phyloP scores from a whole-genome alignment of 164 flowering plant species.

The Sextonia rubra region DNA sequence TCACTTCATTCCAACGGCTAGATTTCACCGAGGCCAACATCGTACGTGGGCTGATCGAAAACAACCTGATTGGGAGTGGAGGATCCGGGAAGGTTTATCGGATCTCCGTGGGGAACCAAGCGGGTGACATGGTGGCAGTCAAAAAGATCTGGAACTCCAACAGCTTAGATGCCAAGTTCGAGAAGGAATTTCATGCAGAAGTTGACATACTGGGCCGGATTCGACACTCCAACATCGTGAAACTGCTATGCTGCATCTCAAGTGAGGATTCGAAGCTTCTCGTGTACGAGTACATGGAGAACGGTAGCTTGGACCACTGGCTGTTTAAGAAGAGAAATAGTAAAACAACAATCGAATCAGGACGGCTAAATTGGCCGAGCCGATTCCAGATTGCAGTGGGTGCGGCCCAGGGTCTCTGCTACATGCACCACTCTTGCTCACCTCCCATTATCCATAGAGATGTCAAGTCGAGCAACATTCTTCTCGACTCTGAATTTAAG shows the following conservation, averaged over 20 bases:
- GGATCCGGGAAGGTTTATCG: constrained; percentile 68
- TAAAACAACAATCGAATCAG: constrained; percentile 3
- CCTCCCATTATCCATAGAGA: constrained; percentile 70
- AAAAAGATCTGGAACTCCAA: constrained; percentile 47
- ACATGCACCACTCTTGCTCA: constrained; percentile 66
- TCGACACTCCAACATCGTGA: constrained; percentile 62
- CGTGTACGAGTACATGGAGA: constrained; percentile 69
- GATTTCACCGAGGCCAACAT: constrained; percentile 37
- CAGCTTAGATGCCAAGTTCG: constrained; percentile 35
- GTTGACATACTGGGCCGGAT: constrained; percentile 46
- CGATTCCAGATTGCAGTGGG: constrained; percentile 62
- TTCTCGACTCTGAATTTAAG: constrained; percentile 54
- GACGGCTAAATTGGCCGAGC: constrained; percentile 53
- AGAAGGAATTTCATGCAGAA: constrained; percentile 61
- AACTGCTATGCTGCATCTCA: constrained; percentile 52
- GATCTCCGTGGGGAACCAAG: constrained; percentile 17
- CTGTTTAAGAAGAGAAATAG: constrained; percentile 30
- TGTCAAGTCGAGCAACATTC: constrained; percentile 69
- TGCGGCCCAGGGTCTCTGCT: constrained; percentile 64
- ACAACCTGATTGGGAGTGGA: constrained; percentile 51
- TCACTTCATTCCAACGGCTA: constrained; percentile 46
- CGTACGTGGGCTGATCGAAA: constrained; percentile 29
- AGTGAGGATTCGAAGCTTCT: constrained; percentile 50
- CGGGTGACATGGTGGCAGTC: constrained; percentile 48
- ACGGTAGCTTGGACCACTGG: constrained; percentile 56